phyloP scores from a whole-genome alignment of 139 green algal genomes.

The Chlorella vulgaris region DNA sequence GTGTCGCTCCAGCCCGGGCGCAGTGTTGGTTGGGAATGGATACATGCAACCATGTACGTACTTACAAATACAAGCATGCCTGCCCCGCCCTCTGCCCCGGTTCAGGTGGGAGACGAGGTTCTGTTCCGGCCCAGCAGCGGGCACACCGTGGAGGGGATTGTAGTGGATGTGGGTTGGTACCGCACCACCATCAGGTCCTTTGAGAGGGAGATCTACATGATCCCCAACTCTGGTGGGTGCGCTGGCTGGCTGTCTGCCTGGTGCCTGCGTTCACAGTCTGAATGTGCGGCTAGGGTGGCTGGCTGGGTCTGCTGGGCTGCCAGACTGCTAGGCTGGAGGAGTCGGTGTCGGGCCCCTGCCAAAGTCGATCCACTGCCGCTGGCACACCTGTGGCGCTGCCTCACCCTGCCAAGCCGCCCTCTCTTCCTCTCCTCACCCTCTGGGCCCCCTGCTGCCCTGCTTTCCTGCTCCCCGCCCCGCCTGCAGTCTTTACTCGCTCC shows the following conservation, averaged over 20 bases:
- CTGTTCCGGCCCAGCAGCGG: constrained; percentile 69
- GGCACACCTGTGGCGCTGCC: too few relatives aligned
- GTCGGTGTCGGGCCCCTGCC: not conserved
- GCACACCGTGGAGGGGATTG: constrained; percentile 84
- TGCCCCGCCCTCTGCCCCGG: too few relatives aligned
- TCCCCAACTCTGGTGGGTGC: constrained; percentile 58
- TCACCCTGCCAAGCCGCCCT: too few relatives aligned
- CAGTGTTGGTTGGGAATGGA: too few relatives aligned
- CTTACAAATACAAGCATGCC: too few relatives aligned
- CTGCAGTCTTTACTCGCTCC: constrained; percentile 83
- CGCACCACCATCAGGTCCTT: constrained; percentile 84
- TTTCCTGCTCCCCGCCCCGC: not conserved
- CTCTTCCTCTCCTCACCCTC: not conserved
- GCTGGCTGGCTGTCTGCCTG: not conserved
- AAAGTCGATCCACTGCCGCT: not conserved
- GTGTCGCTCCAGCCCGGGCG: too few relatives aligned
- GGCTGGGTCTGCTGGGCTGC: too few relatives aligned
- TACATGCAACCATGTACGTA: too few relatives aligned
- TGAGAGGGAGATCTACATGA: constrained; percentile 76
- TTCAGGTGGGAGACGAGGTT: constrained; percentile 82
- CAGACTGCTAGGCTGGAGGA: too few relatives aligned
- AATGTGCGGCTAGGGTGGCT: not conserved
- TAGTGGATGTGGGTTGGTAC: constrained; percentile 94
- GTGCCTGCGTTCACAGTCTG: not conserved
- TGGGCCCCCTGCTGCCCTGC: not conserved